Evolutionary conservation across 257 asterid genomes (phyloP).

Genomic region (Solanum peruvianum): DNA sequence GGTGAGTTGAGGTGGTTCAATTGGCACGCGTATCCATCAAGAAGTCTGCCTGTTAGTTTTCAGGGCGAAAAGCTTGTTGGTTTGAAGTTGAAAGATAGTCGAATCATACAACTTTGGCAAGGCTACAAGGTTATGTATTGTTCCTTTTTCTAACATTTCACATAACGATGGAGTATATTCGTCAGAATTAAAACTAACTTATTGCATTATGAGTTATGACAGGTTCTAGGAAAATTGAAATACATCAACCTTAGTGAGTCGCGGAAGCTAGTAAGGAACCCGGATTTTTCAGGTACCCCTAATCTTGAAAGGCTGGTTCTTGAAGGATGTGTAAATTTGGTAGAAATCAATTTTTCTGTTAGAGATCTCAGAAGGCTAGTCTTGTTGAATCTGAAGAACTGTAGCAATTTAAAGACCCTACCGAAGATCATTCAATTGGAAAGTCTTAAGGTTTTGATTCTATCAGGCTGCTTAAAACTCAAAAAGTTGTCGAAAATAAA

Average conservation of each 20-base stretch:
- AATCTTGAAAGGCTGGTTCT: slow-evolving; percentile 10
- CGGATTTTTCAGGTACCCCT: slow-evolving; percentile 5
- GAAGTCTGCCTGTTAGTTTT: background rate
- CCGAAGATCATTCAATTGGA: background rate
- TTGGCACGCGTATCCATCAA: background rate
- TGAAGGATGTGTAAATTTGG: slow-evolving; percentile 1
- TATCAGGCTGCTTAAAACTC: slow-evolving; percentile 4
- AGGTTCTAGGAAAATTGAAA: background rate
- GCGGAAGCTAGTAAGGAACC: background rate
- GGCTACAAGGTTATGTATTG: background rate
- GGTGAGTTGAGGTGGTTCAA: background rate
- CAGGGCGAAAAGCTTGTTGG: background rate
- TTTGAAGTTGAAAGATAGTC: background rate
- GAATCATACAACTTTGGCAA: slow-evolving; percentile 1
- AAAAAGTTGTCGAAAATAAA: background rate
- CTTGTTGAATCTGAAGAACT: background rate
- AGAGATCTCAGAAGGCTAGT: background rate
- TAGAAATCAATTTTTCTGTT: background rate
- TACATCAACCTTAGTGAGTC: slow-evolving; percentile 14
- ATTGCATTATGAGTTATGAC: background rate
- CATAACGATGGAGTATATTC: background rate
- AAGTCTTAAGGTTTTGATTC: background rate
- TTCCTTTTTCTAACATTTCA: background rate
- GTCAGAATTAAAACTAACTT: background rate
- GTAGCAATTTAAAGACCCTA: background rate